Evolutionary conservation across 2,329 filamentous ascomycete genomes (phyloP).

Genomic region (Diplodia scrobiculata): DNA sequence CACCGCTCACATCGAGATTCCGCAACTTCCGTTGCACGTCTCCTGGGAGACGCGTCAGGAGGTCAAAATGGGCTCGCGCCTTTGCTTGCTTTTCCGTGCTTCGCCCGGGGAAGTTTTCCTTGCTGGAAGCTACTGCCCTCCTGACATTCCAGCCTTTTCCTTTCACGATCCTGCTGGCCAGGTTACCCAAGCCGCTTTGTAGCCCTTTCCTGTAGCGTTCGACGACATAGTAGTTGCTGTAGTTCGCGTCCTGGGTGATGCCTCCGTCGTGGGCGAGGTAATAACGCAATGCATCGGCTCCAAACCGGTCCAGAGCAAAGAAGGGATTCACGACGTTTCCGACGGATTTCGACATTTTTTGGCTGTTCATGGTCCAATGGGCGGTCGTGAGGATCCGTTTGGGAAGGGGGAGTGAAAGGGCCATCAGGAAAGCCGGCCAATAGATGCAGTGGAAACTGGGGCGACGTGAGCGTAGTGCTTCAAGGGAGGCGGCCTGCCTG

Average conservation of each 20-base stretch:
- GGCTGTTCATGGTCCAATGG: constrained; percentile 89
- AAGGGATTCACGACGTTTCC: constrained; percentile 96
- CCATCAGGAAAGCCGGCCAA: constrained; percentile 95
- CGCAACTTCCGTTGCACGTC: constrained; percentile 62
- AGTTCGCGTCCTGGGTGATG: constrained; percentile 76
- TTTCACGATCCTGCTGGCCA: constrained; percentile 70
- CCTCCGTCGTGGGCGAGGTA: constrained; percentile 82
- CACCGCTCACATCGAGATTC: constrained; percentile 63
- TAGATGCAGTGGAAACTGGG: constrained; percentile 84
- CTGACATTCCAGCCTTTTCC: constrained; percentile 69
- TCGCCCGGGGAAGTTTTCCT: constrained; percentile 19
- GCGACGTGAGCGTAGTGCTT: not conserved
- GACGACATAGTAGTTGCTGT: constrained; percentile 76
- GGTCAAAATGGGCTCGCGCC: constrained; percentile 31
- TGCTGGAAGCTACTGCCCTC: constrained; percentile 55
- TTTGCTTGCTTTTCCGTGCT: constrained; percentile 38
- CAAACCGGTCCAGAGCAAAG: constrained; percentile 85
- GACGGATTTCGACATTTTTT: constrained; percentile 95
- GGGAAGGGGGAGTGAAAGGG: constrained; percentile 75
- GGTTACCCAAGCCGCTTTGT: constrained; percentile 76
- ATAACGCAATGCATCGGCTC: constrained; percentile 83
- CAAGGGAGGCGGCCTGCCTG: not conserved
- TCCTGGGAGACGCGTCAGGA: constrained; percentile 42
- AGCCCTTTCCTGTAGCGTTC: constrained; percentile 77
- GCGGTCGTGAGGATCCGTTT: constrained; percentile 82